phyloP scores from a whole-genome alignment of 305 asterid species.

The Vinca major region DNA sequence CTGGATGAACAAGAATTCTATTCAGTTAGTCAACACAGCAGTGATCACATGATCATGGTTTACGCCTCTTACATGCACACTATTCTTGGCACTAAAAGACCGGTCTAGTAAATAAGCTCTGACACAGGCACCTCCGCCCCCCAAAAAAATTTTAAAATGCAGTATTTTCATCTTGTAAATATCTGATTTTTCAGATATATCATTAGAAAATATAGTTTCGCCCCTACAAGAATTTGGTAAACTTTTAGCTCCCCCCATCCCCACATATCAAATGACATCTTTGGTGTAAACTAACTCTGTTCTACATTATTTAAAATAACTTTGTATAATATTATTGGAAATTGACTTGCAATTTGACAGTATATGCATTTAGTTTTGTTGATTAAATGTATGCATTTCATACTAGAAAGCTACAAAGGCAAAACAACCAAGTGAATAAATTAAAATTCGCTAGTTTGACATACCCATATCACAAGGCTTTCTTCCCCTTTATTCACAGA shows the following conservation, averaged over 20 bases:
- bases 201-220: too few species aligned
- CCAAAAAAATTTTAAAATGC: too few species aligned
- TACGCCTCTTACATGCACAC: neutral
- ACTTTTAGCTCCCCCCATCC: too few species aligned
- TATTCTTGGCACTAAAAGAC: neutral
- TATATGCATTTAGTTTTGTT: too few species aligned
- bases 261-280: neutral
- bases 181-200: too few species aligned
- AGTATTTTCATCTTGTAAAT: too few species aligned
- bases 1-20: conserved; percentile 27
- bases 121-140: neutral
- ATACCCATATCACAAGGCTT: conserved; percentile 96
- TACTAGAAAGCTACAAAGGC: neutral
- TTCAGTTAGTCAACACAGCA: neutral
- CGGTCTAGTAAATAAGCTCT: neutral
- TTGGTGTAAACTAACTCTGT: neutral
- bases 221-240: too few species aligned
- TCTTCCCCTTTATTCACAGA: conserved; percentile 45
- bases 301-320: neutral
- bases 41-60: too few species aligned
- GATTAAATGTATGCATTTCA: too few species aligned
- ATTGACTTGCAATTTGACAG: too few species aligned
- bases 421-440: neutral
- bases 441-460: conserved; percentile 8
- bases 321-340: too few species aligned